Conservation (phyloP, 768 basidiomycete genomes). For the Hemileccinum rubropunctum region DNA sequence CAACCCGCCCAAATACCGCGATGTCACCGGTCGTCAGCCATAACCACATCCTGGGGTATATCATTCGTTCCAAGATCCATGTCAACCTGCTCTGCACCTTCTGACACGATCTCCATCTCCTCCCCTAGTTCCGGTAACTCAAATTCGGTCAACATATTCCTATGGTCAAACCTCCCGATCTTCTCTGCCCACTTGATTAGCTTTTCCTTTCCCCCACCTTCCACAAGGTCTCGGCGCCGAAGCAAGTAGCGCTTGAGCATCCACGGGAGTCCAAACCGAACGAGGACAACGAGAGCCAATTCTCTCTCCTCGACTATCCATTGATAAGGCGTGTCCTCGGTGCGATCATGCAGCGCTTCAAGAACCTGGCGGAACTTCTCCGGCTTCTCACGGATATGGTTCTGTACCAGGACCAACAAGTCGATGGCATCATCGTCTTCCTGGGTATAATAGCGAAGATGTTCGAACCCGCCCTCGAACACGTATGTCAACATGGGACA, state of each 20-base stretch:
- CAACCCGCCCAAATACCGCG: neutral
- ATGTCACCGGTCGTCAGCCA: slow-evolving; percentile 3
- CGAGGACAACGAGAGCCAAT: slow-evolving; percentile 19
- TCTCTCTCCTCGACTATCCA: slow-evolving; percentile 28
- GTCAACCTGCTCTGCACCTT: neutral
- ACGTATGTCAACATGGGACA: slow-evolving; percentile 30
- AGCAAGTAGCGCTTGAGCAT: slow-evolving; percentile 27
- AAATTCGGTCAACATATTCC: slow-evolving; percentile 20
- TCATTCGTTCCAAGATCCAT: neutral
- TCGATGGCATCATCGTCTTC: slow-evolving; percentile 28
- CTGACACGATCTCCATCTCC: slow-evolving; percentile 6
- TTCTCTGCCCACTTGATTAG: slow-evolving; percentile 15
- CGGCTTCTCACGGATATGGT: slow-evolving; percentile 20
- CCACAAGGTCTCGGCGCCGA: slow-evolving; percentile 21
- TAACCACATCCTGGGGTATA: slow-evolving; percentile 4
- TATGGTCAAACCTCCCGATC: slow-evolving; percentile 23
- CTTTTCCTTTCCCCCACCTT: slow-evolving; percentile 12
- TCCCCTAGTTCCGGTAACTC: slow-evolving; percentile 13
- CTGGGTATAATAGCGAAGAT: slow-evolving; percentile 23
- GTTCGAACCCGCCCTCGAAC: slow-evolving; percentile 27
- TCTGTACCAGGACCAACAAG: slow-evolving; percentile 18
- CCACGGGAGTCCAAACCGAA: slow-evolving; percentile 23
- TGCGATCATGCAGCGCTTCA: slow-evolving; percentile 25
- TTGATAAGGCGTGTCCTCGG: slow-evolving; percentile 18
- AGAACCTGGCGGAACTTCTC: slow-evolving; percentile 22